Evolutionary conservation across 2,329 filamentous ascomycete species (phyloP), one percentile per base, ranked within the genome.

Genomic region (Fusarium praegraminearum): DNA sequence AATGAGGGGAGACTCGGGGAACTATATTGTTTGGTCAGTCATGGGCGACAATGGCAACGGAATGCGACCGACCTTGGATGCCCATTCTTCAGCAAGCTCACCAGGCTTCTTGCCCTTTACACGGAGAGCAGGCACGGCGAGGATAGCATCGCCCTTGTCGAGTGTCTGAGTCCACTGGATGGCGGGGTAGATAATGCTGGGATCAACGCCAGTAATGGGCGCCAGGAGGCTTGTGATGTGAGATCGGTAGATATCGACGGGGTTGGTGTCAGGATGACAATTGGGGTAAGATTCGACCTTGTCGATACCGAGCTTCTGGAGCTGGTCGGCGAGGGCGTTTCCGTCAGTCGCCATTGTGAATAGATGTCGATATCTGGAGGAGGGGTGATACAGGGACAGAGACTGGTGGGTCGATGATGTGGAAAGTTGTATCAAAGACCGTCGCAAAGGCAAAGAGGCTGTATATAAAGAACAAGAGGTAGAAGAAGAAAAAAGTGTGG

Each of bases 121-220:
- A 66, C 93, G 86, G 68, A 97, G 85, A n/a, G 93, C 91, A 18
- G 93, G 92, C 11, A 93, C 89, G 11, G 93, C 90, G 47, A 97
- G 81, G 55, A 92, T 87, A 73, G 97, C 82, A 80, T 97, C 93
- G 49, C 93, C 93, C 83, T 94, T 93, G 70, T 96, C 93, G 24
- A 94, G 84, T 38, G 90, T 88, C 67, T 88, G 84, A 7, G 93
- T 95, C 92, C 92, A 95, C 82, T 91, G 87, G 43, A 97, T 83
- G 38, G 89, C 89, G 28, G 89, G 88, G 81, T 92, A 94, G 77
- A 97, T 90, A 73, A 93, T 88, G 56, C 85, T 83, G 35, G 85
- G 78, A 61, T 93, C 90, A 30, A 93, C 90, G 24, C 90, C 91
- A 4, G 91, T 92, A 64, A 93, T 86, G 22, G 87, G 83, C 35